Base-by-base conservation (phyloP, 495 filamentous ascomycete genomes). In the Annulohypoxylon maeteangense region DNA sequence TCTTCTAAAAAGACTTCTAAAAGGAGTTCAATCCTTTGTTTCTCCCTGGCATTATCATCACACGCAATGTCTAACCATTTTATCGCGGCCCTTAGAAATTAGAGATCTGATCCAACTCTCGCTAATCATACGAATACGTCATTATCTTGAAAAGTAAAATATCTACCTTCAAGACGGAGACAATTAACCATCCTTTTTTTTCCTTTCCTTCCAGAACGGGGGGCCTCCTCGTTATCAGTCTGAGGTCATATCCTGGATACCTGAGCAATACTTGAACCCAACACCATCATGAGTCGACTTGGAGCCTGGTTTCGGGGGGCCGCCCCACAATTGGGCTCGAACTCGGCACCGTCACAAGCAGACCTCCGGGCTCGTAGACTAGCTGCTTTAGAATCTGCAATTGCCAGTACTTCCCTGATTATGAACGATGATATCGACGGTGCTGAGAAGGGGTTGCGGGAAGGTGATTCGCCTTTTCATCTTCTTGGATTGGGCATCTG, bases 341-440 rank as follows among this genome's bases (percentile, higher is more conserved):
- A 71, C 8, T 54, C 62, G 6, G 54, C 47, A 20, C 10, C 36
- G 20, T 75, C 75, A 31, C 76, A 75, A 47, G 66, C 71, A 11
- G 67, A 76, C 16, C 44, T 70, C 11, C 70, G 68, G 3, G 74
- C 74, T 64, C 67, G 75, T 38, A 76, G 79, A 53, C 63, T 76
- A 22, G 72, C 68, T 80, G 40, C 87, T 80, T 65, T 88, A 14
- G 75, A 81, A n/a, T 77, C 86, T 59, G 84, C 85, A 22, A 81
- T 87, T 75, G 65, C 62, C 16, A 80, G 82, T 11, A 77, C 80
- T 7, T 76, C 77, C 1, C 78, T 90, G 32, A 95, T 99, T 74
- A 93, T 99, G 84, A 92, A 95, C 76, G 95, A 99, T 80, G 94
- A 98, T 80, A 91, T 98, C 62, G 92, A 93, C 44, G 89, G 87